A percentile compares a stretch with the other conserved stretches of the same genome.
These are phyloP conservation scores for Solanum infundibuliforme DNA, from an alignment of 257 asterid genomes.

Conservation along the genomic window DNA sequence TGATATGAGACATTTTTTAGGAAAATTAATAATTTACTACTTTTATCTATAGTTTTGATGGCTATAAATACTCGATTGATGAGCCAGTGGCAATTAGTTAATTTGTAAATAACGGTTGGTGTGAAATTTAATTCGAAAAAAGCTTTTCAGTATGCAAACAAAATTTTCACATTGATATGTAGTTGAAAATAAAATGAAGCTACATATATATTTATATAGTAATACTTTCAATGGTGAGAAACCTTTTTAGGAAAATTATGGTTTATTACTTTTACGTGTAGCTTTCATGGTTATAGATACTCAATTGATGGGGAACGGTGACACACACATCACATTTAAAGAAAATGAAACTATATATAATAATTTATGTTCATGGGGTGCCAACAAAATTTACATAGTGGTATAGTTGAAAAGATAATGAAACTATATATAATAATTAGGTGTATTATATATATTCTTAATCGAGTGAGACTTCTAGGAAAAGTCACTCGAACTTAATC, in stretches of 20 bases:
- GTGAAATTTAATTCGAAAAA: background rate
- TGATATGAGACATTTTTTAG: too few species aligned
- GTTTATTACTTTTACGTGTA: background rate
- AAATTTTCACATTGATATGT: background rate
- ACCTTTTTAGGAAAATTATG: background rate
- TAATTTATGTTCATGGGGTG: background rate
- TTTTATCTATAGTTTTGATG: too few species aligned
- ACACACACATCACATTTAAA: background rate
- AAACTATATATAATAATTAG: too few species aligned
- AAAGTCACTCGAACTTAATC: too few species aligned
- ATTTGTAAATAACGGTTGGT: too few species aligned
- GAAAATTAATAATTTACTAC: too few species aligned
- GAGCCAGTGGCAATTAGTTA: too few species aligned
- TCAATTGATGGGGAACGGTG: background rate
- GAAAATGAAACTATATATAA: too few species aligned
- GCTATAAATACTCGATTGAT: too few species aligned
- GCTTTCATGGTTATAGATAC: background rate
- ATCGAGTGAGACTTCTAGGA: too few species aligned
- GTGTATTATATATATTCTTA: background rate
- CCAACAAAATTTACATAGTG: background rate
- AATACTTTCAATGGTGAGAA: background rate
- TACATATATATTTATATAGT: too few species aligned
- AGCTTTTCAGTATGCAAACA: background rate
- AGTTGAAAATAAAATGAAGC: too few species aligned
- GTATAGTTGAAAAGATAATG: background rate